Conservation (phyloP, 78 protist species). For the Blattamonas nauphoetae region DNA sequence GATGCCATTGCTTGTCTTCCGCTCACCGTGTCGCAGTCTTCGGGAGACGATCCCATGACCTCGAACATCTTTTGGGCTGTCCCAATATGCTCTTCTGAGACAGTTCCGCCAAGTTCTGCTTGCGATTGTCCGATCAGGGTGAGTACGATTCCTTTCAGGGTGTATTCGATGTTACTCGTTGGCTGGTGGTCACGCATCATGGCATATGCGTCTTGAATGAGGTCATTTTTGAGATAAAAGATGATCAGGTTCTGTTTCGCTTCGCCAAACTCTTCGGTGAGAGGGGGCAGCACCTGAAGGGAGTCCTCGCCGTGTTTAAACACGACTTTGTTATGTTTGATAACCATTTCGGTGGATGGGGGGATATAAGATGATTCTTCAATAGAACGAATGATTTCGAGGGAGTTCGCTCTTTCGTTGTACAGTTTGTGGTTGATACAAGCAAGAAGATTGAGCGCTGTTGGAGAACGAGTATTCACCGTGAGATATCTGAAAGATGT, state of each 20-base stretch:
- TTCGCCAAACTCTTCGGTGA: conserved; percentile 58
- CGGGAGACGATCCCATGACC: conserved; percentile 54
- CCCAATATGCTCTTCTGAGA: conserved; percentile 28
- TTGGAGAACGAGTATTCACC: conserved; percentile 34
- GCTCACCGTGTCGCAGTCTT: conserved; percentile 73
- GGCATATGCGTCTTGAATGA: conserved; percentile 53
- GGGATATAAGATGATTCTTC: conserved; percentile 25
- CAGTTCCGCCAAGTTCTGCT: neutral
- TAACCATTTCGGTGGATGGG: conserved; percentile 16
- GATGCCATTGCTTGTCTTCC: conserved; percentile 80
- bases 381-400: neutral
- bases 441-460: conserved; percentile 68
- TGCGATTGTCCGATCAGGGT: conserved; percentile 49
- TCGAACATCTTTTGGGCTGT: conserved; percentile 63
- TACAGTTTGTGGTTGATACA: conserved; percentile 52
- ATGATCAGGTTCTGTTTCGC: conserved; percentile 69
- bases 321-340: conserved; percentile 67
- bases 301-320: conserved; percentile 67
- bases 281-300: conserved; percentile 58
- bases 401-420: neutral
- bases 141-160: conserved; percentile 63
- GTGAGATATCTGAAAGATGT: no score
- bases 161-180: conserved; percentile 57
- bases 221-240: conserved; percentile 48
- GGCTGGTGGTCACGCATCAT: conserved; percentile 65